Evolutionary conservation across 2,329 filamentous ascomycete genomes (phyloP).

Genomic region (Fusarium torulosum): DNA sequence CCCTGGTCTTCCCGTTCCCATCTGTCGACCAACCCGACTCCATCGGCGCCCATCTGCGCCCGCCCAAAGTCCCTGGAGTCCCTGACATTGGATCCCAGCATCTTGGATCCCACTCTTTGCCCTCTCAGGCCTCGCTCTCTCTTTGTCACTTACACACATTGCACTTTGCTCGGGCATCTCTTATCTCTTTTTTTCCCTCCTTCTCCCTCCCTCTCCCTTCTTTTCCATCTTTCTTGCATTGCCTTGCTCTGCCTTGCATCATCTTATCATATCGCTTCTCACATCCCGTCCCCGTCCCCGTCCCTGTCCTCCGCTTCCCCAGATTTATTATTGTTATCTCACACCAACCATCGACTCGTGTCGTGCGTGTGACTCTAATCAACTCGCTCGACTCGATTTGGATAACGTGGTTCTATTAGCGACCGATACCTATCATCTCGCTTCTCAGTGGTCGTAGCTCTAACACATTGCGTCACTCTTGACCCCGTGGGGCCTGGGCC

Average conservation of each 20-base stretch:
- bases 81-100: conserved; percentile 46
- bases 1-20: not conserved
- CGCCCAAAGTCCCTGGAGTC: conserved; percentile 39
- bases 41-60: conserved; percentile 49
- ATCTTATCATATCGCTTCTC: conserved; percentile 14
- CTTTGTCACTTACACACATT: conserved; percentile 44
- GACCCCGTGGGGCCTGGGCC: conserved; percentile 42
- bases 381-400: conserved; percentile 40
- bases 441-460: conserved; percentile 47
- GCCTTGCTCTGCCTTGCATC: conserved; percentile 13
- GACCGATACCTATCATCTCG: conserved; percentile 42
- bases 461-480: conserved; percentile 49
- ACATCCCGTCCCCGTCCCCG: conserved; percentile 2
- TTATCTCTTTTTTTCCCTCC: conserved; percentile 45
- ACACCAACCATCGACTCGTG: conserved; percentile 45
- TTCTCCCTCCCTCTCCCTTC: conserved; percentile 7
- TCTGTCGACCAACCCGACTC: conserved; percentile 36
- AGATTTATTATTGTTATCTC: conserved; percentile 47
- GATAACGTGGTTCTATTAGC: conserved; percentile 51
- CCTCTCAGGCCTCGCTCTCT: conserved; percentile 35
- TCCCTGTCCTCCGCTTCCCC: conserved; percentile 44
- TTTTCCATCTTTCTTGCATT: conserved; percentile 31
- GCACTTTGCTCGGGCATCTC: conserved; percentile 30
- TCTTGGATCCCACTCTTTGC: conserved; percentile 48
- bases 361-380: conserved; percentile 33